These are phyloP conservation scores for Cucumis hystrix DNA, from an alignment of 306 rosid genomes.

Conservation along the genomic window DNA sequence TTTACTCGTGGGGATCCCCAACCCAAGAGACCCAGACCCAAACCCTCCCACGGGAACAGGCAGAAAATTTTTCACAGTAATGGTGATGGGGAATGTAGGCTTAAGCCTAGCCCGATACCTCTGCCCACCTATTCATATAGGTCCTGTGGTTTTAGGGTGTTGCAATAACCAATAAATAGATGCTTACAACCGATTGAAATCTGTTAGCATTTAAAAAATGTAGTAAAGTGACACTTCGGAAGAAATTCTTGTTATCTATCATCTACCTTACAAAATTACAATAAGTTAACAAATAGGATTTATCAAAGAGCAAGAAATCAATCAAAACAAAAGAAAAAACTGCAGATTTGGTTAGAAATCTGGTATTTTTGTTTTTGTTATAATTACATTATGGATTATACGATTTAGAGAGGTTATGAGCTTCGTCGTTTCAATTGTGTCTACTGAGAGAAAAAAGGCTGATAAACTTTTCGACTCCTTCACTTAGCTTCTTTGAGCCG, in stretches of 20 bases:
- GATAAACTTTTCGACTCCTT: not conserved
- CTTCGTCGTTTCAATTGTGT: not conserved
- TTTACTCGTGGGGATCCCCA: too few relatives aligned
- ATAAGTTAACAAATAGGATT: not conserved
- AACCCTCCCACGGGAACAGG: too few relatives aligned
- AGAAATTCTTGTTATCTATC: not conserved
- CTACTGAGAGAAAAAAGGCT: not conserved
- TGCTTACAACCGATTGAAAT: too few relatives aligned
- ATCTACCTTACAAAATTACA: not conserved
- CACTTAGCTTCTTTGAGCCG: slow-evolving; percentile 54
- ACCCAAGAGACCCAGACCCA: too few relatives aligned
- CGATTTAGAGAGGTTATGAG: too few relatives aligned
- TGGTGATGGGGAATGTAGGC: too few relatives aligned
- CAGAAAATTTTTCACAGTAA: too few relatives aligned
- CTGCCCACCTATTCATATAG: too few relatives aligned
- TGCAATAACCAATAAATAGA: too few relatives aligned
- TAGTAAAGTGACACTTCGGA: not conserved
- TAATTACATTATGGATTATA: not conserved
- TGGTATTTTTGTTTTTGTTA: not conserved
- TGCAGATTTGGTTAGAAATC: not conserved
- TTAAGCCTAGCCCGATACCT: too few relatives aligned
- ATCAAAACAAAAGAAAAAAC: not conserved
- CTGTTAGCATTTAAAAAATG: too few relatives aligned
- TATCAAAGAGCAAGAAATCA: not conserved
- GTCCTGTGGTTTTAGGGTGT: too few relatives aligned